phyloP scores from a whole-genome alignment of 2,329 filamentous ascomycete species.

The Hypoxylon sp. region DNA sequence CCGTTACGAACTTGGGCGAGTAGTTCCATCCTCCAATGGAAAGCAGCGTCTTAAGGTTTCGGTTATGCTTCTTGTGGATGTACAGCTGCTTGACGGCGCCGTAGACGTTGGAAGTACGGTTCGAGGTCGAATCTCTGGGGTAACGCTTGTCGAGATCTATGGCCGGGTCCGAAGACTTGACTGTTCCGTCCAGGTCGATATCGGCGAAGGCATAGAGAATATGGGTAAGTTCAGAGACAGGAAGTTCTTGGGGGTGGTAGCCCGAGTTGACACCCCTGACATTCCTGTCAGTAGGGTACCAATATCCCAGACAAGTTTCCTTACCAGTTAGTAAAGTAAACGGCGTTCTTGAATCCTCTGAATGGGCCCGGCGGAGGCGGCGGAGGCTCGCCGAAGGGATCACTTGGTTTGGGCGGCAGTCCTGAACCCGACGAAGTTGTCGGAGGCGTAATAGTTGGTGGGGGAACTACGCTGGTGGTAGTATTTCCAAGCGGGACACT shows the following conservation, averaged over 20 bases:
- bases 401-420: constrained; percentile 38
- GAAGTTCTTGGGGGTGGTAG: constrained; percentile 75
- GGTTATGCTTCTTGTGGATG: constrained; percentile 79
- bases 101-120: constrained; percentile 72
- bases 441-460: constrained; percentile 19
- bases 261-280: constrained; percentile 61
- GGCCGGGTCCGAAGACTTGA: constrained; percentile 70
- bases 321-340: constrained; percentile 69
- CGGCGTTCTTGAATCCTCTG: constrained; percentile 54
- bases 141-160: constrained; percentile 78
- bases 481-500: constrained; percentile 21
- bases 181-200: constrained; percentile 59
- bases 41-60: constrained; percentile 81
- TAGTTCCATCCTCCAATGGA: constrained; percentile 87
- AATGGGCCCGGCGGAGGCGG: constrained; percentile 40
- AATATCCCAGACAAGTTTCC: constrained; percentile 24
- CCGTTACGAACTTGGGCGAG: constrained; percentile 74
- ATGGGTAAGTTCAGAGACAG: constrained; percentile 77
- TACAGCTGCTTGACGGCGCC: constrained; percentile 83
- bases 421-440: constrained; percentile 29
- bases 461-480: constrained; percentile 27
- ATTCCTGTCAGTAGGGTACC: constrained; percentile 11
- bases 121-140: constrained; percentile 69
- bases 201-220: constrained; percentile 72
- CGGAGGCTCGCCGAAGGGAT: constrained; percentile 30